phyloP scores from a whole-genome alignment of 768 basidiomycete species.

The Termitomyces sp. region DNA sequence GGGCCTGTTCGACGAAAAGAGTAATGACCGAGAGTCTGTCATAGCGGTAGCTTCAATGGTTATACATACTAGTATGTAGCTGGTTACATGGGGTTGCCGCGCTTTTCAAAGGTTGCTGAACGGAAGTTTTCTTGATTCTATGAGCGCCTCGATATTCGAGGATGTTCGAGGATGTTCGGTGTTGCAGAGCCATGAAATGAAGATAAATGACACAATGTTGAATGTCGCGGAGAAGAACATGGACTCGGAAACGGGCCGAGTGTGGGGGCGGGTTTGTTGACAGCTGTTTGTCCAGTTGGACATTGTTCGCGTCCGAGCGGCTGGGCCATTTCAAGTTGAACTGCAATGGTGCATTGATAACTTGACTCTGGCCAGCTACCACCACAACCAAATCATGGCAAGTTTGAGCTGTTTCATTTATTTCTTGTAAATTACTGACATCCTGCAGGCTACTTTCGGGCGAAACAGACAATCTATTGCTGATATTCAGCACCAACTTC shows the following conservation, averaged over 20 bases:
- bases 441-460: constrained; percentile 35
- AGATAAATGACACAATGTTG: neutral
- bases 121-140: neutral
- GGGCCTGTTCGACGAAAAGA: too few species aligned
- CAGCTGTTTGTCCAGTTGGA: constrained; percentile 2
- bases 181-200: neutral
- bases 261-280: neutral
- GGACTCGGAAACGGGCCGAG: too few species aligned
- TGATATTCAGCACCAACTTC: constrained; percentile 68
- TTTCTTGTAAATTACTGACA: neutral
- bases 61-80: too few species aligned
- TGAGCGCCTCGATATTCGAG: too few species aligned
- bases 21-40: too few species aligned
- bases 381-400: constrained; percentile 13
- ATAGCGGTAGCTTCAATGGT: too few species aligned
- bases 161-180: neutral
- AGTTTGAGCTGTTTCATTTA: neutral
- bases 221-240: neutral
- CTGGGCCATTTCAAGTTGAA: neutral
- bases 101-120: neutral
- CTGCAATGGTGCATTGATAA: constrained; percentile 15
- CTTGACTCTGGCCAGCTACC: constrained; percentile 8
- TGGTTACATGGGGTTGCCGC: too few species aligned
- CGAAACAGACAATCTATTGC: constrained; percentile 69
- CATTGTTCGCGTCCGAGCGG: constrained; percentile 10